Evolutionary conservation across 2,329 filamentous ascomycete genomes (phyloP).

Genomic region (Malbranchea cinnamomea): DNA sequence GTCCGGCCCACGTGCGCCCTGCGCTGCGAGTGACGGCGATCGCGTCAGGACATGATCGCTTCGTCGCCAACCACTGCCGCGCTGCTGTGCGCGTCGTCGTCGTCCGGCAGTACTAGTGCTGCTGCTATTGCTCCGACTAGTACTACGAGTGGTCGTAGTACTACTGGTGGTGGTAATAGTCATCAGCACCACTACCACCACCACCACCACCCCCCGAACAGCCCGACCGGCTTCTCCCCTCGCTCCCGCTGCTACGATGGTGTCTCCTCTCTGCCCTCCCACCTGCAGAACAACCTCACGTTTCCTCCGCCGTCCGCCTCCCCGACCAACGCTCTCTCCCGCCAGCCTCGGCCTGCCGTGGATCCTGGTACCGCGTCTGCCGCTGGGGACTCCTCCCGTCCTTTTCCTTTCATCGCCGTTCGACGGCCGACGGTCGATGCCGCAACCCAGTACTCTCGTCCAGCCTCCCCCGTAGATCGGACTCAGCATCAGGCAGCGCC

Average conservation of each 20-base stretch:
- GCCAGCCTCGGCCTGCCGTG: constrained; percentile 6
- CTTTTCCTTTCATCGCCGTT: constrained; percentile 9
- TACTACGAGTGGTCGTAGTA: constrained; percentile 9
- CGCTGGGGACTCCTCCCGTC: constrained; percentile 2
- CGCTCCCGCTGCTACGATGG: constrained; percentile 10
- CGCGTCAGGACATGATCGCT: constrained; percentile 27
- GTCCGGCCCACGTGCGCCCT: constrained; percentile 11
- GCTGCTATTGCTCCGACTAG: constrained; percentile 1
- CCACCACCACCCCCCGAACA: too few species aligned
- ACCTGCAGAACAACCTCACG: constrained; percentile 16
- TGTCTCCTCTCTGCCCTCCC: constrained; percentile 19
- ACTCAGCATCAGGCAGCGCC: constrained; percentile 1
- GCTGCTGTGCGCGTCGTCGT: constrained; percentile 18
- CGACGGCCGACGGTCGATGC: constrained; percentile 31
- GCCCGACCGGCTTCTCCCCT: too few species aligned
- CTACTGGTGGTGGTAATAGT: constrained; percentile 5
- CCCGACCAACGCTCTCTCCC: constrained; percentile 5
- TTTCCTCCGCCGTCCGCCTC: background rate
- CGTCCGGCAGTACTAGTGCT: constrained; percentile 10
- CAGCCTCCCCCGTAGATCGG: constrained; percentile 32
- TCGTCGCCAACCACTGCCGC: constrained; percentile 26
- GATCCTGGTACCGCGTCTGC: constrained; percentile 8
- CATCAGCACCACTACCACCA: constrained; percentile 2
- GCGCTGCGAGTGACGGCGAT: too few species aligned
- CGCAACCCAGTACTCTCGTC: constrained; percentile 41